Base-by-base conservation (phyloP, 176 grass and related monocot species). In the Thinopyrum elongatum region DNA sequence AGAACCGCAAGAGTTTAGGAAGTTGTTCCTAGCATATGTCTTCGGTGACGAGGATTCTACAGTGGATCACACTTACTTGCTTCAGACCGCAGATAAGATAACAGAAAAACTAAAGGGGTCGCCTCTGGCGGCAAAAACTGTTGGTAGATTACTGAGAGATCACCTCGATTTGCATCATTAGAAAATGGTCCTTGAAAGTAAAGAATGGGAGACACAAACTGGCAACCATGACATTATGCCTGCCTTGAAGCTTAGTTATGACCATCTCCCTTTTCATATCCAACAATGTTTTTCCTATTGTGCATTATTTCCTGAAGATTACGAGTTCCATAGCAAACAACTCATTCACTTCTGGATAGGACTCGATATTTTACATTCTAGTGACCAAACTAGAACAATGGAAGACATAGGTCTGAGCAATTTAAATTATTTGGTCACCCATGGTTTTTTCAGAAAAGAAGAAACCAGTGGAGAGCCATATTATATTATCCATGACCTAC, bases 301-400 rank as follows among this genome's bases (percentile, higher is more conserved):
- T 53, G 49, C 53, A 9, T 17, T 89, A 25, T 85, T 74, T 73
- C 87, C 74, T 5, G 63, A 80, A 27, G 66, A 80, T 22, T 85
- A 57, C 8, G 11, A 3, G 19, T 80, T 79, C 12, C 8, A 26
- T 2, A 28, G 8, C 10, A 19, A 61, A 2, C 30, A 80, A 0
- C 10, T 89, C 1, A 19, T 84, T 55, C 38, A 46, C 23, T 80
- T 89, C 11, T 89, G 87, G 87, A 79, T 65, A 35, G 74, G 63
- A 14, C 65, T 71, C 21, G 75, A 75, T 19, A 84, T 85, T 9
- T 14, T 85, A 73, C 22, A 42, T 31, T 7, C 64, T 11, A 42
- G 68, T 49, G 49, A 5, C 7, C 16, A 49, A 49, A 49, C 2
- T 1, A 44, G 42, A 44, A 44, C 42, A 44, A 3, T 0, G 11